Percentiles rank a stretch among this genome's conserved stretches.
These are phyloP conservation scores for Blumeria hordei DNA, from an alignment of 2,329 filamentous ascomycete species.

Conservation along the genomic window DNA sequence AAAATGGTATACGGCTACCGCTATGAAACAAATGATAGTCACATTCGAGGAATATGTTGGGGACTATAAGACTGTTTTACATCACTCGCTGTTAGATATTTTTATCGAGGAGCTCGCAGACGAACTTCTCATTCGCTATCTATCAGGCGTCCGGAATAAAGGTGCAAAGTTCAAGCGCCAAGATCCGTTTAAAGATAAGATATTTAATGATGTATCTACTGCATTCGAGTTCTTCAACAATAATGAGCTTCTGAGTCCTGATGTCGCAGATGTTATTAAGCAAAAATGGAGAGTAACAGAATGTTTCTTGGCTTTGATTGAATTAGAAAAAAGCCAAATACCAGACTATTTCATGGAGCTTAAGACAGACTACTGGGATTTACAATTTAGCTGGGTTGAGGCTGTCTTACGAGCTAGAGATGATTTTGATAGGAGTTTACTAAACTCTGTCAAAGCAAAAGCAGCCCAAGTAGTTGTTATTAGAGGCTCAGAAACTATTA, in stretches of 20 bases:
- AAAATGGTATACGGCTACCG: slow-evolving; percentile 65
- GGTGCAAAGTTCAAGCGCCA: slow-evolving; percentile 65
- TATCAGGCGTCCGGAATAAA: slow-evolving; percentile 67
- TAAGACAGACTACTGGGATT: slow-evolving; percentile 75
- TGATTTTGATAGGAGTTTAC: slow-evolving; percentile 79
- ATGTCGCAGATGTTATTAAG: slow-evolving; percentile 53
- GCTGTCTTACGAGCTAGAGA: slow-evolving; percentile 66
- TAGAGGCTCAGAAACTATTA: slow-evolving; percentile 71
- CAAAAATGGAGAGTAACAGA: slow-evolving; percentile 83
- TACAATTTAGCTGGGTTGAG: slow-evolving; percentile 91
- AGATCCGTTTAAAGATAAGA: slow-evolving; percentile 78
- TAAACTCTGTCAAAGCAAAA: slow-evolving; percentile 66
- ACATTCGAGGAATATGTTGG: slow-evolving; percentile 88
- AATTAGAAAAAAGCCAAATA: slow-evolving; percentile 46
- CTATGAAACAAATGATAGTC: slow-evolving; percentile 80
- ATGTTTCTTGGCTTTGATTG: slow-evolving; percentile 57
- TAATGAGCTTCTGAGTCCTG: slow-evolving; percentile 33
- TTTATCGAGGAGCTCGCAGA: slow-evolving; percentile 85
- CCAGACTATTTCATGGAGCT: slow-evolving; percentile 61
- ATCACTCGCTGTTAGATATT: slow-evolving; percentile 72
- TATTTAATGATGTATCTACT: slow-evolving; percentile 76
- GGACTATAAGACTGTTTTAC: slow-evolving; percentile 66
- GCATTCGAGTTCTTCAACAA: slow-evolving; percentile 73
- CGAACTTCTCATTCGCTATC: slow-evolving; percentile 68
- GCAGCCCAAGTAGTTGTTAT: slow-evolving; percentile 70